Base-by-base conservation (phyloP, 31 red algal genomes). In the Asparagopsis taxiformis region DNA sequence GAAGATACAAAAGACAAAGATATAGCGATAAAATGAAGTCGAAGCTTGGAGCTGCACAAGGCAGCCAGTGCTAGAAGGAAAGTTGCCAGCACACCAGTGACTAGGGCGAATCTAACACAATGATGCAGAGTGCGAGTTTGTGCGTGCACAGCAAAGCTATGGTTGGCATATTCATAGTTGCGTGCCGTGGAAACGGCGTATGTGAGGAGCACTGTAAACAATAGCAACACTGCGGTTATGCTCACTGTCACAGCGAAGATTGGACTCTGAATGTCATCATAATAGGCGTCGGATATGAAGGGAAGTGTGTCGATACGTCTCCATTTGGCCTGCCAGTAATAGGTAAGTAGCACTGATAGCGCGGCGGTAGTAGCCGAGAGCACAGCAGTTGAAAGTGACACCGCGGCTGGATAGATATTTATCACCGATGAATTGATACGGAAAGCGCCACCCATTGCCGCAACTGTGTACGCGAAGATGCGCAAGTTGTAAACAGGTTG, bases 221-320 rank as follows among this genome's bases (percentile, higher is more conserved):
- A 15, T 17, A 21, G 46, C 16, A 16, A 29, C 15, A 30, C 44
- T 33, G 68, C 44, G 3, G 68, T 72, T 43, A 72, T 6, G n/a
- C 46, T 55, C 17, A 43, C 31, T 41, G 68, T 72, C 15, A 41
- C 68, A 19, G 46, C 49, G 1, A 72, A 72, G 1, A 72, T 72
- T 3, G 68, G 68, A 19, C 48, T 55, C 68, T 72, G 68, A 32
- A 54, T 24, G 20, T 52, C 68, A 30, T 72, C 68, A 48, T 72
- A 72, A 19, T 72, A 43, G 9, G 68, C 68, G 1, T 72, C 68
- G 49, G 68, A 72, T 11, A 72, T 52, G 68, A 72, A 72, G 17
- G 68, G 68, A 15, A 35, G 68, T 20, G 46, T 17, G 9, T n/a
- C 63, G 3, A 72, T 41, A 25, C 21, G 43, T 15, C 68, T 41